phyloP scores from a whole-genome alignment of 805 yeast genomes.

The Ogataea nitratoaversa region DNA sequence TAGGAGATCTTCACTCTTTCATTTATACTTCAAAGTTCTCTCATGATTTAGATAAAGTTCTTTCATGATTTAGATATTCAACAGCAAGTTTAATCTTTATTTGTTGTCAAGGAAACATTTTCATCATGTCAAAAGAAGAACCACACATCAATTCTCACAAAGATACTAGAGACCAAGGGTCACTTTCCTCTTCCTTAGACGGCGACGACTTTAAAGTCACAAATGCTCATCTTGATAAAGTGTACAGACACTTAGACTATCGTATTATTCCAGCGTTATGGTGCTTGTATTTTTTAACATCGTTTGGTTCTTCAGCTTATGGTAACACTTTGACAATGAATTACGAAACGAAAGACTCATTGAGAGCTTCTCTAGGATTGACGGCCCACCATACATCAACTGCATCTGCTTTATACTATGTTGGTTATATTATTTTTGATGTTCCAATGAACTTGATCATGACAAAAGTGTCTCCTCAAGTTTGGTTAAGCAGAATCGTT shows the following conservation, averaged over 20 bases:
- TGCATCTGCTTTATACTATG: slow-evolving; percentile 78
- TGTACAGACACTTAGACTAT: slow-evolving; percentile 59
- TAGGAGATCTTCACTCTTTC: too few relatives aligned
- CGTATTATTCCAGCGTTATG: slow-evolving; percentile 81
- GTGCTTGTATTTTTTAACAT: slow-evolving; percentile 72
- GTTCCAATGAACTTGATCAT: slow-evolving; percentile 82
- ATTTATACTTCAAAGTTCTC: too few relatives aligned
- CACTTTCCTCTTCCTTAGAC: not conserved
- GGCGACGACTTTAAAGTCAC: not conserved
- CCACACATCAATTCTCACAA: not conserved
- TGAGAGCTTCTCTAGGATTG: slow-evolving; percentile 47
- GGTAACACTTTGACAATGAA: slow-evolving; percentile 84
- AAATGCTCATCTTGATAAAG: slow-evolving; percentile 38
- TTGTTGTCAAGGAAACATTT: too few relatives aligned
- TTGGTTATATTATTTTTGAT: slow-evolving; percentile 79
- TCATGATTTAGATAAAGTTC: too few relatives aligned
- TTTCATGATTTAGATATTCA: too few relatives aligned
- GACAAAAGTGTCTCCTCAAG: slow-evolving; percentile 81
- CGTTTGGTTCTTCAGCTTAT: slow-evolving; percentile 73
- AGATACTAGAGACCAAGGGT: not conserved
- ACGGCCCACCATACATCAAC: slow-evolving; percentile 57
- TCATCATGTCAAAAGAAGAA: not conserved
- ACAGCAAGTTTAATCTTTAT: too few relatives aligned
- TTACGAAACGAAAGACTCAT: slow-evolving; percentile 53
- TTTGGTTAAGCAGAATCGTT: slow-evolving; percentile 79